Conservation (phyloP, 106 monocot species). For the Cymbidium sinense region DNA sequence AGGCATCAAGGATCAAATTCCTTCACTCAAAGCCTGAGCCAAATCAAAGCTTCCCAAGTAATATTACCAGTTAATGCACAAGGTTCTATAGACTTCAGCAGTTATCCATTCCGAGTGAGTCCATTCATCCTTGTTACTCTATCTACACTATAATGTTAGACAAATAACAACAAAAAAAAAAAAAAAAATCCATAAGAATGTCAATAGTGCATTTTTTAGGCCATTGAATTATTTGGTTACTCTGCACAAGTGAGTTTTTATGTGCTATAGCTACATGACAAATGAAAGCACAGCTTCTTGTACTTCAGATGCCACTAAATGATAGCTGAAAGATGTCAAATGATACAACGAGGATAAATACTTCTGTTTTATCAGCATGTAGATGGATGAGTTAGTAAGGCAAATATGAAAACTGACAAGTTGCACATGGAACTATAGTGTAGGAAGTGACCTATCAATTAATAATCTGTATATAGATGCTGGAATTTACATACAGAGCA, state of each 20-base stretch:
- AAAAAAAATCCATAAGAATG: not conserved
- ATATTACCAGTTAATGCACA: slow-evolving; percentile 61
- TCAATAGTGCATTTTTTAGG: not conserved
- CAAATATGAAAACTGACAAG: not conserved
- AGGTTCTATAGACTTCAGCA: slow-evolving; percentile 76
- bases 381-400: not conserved
- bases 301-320: not conserved
- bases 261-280: not conserved
- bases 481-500: not conserved
- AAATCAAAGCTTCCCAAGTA: slow-evolving; percentile 56
- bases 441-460: not conserved
- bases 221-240: not conserved
- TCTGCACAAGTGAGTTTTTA: not conserved
- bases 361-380: not conserved
- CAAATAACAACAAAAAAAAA: not conserved
- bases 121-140: slow-evolving; percentile 1
- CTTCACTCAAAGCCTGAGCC: slow-evolving; percentile 22
- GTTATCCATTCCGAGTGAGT: slow-evolving; percentile 82
- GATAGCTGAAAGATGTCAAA: not conserved
- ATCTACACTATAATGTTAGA: not conserved
- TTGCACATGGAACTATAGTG: not conserved
- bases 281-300: not conserved
- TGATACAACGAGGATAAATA: not conserved
- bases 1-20: slow-evolving; percentile 45
- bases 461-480: no score